Base-by-base conservation (phyloP, 768 basidiomycete genomes). In the Tylopilus rubrobrunneus region DNA sequence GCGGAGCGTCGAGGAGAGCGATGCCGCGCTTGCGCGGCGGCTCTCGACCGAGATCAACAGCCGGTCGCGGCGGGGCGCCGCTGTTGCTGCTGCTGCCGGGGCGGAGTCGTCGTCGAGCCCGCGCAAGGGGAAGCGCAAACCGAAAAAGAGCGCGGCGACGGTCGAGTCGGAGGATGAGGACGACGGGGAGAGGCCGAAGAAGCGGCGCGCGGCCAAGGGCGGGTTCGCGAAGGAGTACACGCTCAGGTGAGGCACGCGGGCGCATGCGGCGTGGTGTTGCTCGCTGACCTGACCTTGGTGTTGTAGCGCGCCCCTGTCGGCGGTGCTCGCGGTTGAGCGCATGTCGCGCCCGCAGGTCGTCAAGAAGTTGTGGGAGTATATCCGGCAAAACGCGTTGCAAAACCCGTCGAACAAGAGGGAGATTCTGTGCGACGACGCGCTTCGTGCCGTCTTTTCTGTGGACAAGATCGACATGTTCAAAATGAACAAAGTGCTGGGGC, bases 401-500 rank as follows among this genome's bases (percentile, higher is more conserved):
- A 94, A 98, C 66, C 91, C 92, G 6, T 68, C 65, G 1, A 90
- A 96, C 70, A 87, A 78, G 71, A 82, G 83, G 51, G 91, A 90
- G 68, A 97, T 98, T 56, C 59, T 92, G 2, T 95, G 93, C 64
- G 93, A 98, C 68, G 74, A 78, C 17, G 74, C 70, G 17, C 66
- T 97, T 60, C 79, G 78, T 62, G 82, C 85, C 7, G 81, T 96
- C 21, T 96, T 98, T 68, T 80, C 79, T 52, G 79, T 81, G 12
- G 88, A 92, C 58, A 88, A 84, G 67, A 82, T 97, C 52, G 84
- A 91, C 71, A 95, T 95, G 92, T 95, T 96, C 74, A 84, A 78
- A 60, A 96, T 96, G 93, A 96, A 95, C 78, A 92, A 95, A 71
- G 79, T 87, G 27, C 74, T 96, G 52, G 87, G 88, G 66, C 76